These are phyloP conservation scores for Cicer cuneatum DNA, from an alignment of 306 rosid species.

Conservation along the genomic window DNA sequence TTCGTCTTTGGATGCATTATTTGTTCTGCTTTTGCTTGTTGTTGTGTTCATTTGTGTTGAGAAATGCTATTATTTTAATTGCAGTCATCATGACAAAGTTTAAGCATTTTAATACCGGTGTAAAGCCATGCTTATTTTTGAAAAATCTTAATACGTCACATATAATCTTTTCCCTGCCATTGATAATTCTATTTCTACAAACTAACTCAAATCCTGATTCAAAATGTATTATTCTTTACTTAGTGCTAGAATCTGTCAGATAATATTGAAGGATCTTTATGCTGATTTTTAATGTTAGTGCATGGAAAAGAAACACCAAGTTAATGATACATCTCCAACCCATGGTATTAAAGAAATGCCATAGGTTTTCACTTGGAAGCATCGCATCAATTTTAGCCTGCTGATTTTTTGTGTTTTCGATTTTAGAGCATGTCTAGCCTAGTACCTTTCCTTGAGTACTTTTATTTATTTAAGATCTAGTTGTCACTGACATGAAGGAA, in stretches of 20 bases:
- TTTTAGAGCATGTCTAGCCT: slow-evolving; percentile 9
- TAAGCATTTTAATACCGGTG: background rate
- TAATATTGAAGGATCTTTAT: slow-evolving; percentile 13
- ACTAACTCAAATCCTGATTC: background rate
- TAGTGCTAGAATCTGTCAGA: background rate
- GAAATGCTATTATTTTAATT: slow-evolving; percentile 4
- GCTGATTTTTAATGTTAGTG: background rate
- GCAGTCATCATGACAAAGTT: background rate
- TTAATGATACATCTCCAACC: background rate
- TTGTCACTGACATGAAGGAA: background rate
- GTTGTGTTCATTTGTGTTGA: slow-evolving; percentile 7
- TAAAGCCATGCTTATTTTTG: background rate
- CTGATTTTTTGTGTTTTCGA: background rate
- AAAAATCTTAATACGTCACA: background rate
- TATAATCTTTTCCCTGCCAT: background rate
- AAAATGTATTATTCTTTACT: background rate
- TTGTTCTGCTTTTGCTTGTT: background rate
- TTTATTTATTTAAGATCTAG: background rate
- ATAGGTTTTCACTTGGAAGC: background rate
- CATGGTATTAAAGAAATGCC: background rate
- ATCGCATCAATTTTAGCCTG: background rate
- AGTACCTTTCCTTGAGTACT: background rate
- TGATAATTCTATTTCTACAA: background rate
- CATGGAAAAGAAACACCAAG: slow-evolving; percentile 7
- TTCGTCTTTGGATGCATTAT: background rate